Evolutionary conservation across 2,329 filamentous ascomycete genomes (phyloP), one percentile per base, ranked within the genome.

Genomic region (Hirsutella minnesotensis): DNA sequence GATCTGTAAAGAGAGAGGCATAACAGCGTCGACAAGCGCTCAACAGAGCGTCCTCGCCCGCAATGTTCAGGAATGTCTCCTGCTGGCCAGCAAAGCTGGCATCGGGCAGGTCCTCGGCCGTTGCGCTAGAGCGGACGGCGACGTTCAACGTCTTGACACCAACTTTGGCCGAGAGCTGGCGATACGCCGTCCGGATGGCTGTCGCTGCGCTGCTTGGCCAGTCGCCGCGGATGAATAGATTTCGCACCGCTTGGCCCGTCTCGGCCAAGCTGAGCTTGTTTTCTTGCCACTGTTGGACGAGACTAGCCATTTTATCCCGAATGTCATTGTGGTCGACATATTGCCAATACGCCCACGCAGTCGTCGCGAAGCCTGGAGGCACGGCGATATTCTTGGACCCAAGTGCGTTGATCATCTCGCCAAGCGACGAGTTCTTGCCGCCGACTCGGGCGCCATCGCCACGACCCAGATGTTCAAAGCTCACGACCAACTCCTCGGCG

Each of bases 21-120:
- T 60, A 64, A 49, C 60, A 64, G 5, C 54, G 55, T 37, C 55
- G 53, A 42, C 60, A 64, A 19, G 62, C 59, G 40, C 57, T 48
- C 4, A 65, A 44, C 3, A 64, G 47, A 5, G 52, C 53, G 5
- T 52, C 48, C 4, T 49, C 46, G 3, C 61, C 62, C 1, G 46
- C 46, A n/a, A 65, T 53, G 36, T 65, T 61, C n/a, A 64, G 49
- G 39, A 53, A 63, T 0, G 57, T 57, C 37, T 65, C 62, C 31
- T 61, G 60, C 42, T 64, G 58, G 19, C 62, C 61, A 13, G 61
- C 60, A 42, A 65, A 64, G 42, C 61, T 63, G 10, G 59, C 61
- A 34, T 63, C 60, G 0, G 60, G 58, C 4, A 65, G 51, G 40
- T 65, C 61, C 46, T 65, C 61, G 4, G 60, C 61, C 19, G 61